Evolutionary conservation across 2,329 filamentous ascomycete genomes (phyloP).

Genomic region (Ophiocordyceps robertsii): DNA sequence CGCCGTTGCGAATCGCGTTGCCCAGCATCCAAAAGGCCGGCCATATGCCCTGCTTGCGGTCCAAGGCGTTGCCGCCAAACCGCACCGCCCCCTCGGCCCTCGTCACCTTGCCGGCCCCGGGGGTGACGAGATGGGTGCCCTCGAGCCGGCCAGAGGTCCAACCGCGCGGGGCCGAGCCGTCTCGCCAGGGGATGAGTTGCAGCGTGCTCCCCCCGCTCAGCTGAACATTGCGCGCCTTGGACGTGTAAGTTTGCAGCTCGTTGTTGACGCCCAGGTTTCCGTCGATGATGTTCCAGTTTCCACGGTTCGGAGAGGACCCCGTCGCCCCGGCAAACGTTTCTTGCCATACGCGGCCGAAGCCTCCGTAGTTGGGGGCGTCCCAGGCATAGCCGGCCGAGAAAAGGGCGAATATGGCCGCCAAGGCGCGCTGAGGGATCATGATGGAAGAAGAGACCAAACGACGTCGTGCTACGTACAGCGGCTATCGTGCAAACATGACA

Average conservation of each 20-base stretch:
- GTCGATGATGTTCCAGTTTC: slow-evolving; percentile 27
- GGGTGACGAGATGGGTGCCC: slow-evolving; percentile 31
- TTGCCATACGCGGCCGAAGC: slow-evolving; percentile 26
- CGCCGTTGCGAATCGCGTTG: slow-evolving; percentile 31
- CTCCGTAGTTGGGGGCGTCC: slow-evolving; percentile 23
- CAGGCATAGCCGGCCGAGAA: slow-evolving; percentile 20
- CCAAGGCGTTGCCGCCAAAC: slow-evolving; percentile 26
- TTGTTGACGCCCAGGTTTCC: slow-evolving; percentile 33
- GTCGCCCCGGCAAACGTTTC: slow-evolving; percentile 26
- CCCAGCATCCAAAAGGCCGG: slow-evolving; percentile 46
- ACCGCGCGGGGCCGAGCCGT: slow-evolving; percentile 15
- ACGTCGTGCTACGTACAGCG: background rate
- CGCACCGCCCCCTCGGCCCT: slow-evolving; percentile 31
- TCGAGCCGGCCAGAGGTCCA: slow-evolving; percentile 46
- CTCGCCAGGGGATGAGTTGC: slow-evolving; percentile 34
- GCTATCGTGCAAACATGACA: background rate
- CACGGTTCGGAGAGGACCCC: slow-evolving; percentile 18
- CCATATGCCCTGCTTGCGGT: slow-evolving; percentile 40
- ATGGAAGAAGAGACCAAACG: background rate
- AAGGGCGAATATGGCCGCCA: slow-evolving; percentile 15
- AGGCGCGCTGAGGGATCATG: slow-evolving; percentile 10
- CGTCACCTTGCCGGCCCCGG: slow-evolving; percentile 29
- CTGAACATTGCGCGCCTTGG: slow-evolving; percentile 32
- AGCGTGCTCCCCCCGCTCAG: slow-evolving; percentile 34
- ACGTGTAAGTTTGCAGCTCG: slow-evolving; percentile 36